Percentiles rank a stretch among this genome's conserved stretches.
These are phyloP conservation scores for Aspergillus avenaceus DNA, from an alignment of 495 filamentous ascomycete genomes.

Conservation along the genomic window DNA sequence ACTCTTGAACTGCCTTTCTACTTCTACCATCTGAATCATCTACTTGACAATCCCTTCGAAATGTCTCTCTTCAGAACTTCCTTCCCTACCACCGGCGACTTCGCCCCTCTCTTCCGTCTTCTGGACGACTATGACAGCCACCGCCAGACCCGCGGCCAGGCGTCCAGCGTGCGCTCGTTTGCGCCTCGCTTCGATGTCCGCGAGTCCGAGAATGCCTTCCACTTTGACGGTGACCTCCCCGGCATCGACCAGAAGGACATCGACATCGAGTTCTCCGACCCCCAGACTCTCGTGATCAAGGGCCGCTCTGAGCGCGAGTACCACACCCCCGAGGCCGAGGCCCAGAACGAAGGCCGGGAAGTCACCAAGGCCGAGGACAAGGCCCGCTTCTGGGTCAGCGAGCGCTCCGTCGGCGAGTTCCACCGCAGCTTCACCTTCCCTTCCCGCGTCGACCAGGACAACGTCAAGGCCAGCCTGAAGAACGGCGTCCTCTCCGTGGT, in stretches of 20 bases:
- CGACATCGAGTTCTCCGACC: conserved; percentile 81
- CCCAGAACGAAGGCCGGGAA: conserved; percentile 16
- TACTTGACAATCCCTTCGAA: conserved; percentile 7
- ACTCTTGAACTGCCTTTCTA: conserved; percentile 6
- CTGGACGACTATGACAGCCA: conserved; percentile 44
- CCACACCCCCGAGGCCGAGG: conserved; percentile 45
- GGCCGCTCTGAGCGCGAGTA: conserved; percentile 55
- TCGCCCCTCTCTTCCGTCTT: conserved; percentile 43
- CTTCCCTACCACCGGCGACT: conserved; percentile 31
- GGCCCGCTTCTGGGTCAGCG: conserved; percentile 74
- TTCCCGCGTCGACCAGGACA: conserved; percentile 67
- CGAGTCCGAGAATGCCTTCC: conserved; percentile 66
- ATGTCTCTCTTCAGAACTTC: conserved; percentile 42
- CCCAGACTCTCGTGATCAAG: conserved; percentile 69
- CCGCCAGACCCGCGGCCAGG: conserved; percentile 22
- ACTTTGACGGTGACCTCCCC: conserved; percentile 86
- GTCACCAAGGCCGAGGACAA: conserved; percentile 23
- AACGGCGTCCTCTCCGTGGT: conserved; percentile 72
- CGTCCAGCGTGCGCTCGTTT: conserved; percentile 45
- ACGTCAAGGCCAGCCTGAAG: conserved; percentile 71
- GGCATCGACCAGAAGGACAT: conserved; percentile 77
- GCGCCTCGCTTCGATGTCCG: conserved; percentile 77
- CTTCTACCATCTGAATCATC: background rate
- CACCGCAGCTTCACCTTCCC: conserved; percentile 80
- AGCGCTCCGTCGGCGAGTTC: conserved; percentile 83